Conservation (phyloP, 148 eudicot species). For the Pharnaceum exiguum region DNA sequence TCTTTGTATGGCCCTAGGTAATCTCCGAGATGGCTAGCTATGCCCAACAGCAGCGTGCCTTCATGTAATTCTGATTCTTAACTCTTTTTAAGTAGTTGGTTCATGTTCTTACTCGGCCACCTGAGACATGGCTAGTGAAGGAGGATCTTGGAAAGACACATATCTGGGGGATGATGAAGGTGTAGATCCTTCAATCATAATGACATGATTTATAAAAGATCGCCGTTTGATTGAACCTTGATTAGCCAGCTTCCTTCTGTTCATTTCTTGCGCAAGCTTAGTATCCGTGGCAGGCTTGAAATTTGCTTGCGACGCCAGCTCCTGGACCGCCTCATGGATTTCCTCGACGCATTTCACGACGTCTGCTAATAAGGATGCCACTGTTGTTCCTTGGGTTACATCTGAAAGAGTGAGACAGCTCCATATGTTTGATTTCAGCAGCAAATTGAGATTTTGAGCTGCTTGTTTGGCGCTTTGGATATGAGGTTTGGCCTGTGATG, state of each 20-base stretch:
- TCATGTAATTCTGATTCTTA: no score
- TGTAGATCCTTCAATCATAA: constrained; percentile 5
- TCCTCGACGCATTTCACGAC: constrained; percentile 19
- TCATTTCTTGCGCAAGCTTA: constrained; percentile 1
- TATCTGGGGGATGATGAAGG: constrained; percentile 1
- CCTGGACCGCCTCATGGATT: constrained; percentile 25
- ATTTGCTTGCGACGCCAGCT: constrained; percentile 22
- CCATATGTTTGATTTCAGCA: constrained; percentile 29
- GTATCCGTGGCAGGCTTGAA: constrained; percentile 7
- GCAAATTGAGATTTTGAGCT: constrained; percentile 22
- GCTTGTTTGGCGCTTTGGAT: constrained; percentile 36
- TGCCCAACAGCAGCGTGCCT: no score
- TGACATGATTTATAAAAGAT: constrained; percentile 18
- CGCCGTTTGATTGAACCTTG: constrained; percentile 15
- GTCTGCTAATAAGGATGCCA: constrained; percentile 24
- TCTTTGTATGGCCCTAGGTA: no score
- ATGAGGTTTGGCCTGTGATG: constrained; percentile 27
- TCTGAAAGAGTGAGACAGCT: constrained; percentile 4
- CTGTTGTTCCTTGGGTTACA: constrained; percentile 17
- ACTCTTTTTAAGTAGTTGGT: background rate
- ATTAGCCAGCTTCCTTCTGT: background rate
- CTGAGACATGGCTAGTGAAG: constrained; percentile 22
- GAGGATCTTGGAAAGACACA: background rate
- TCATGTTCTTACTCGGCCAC: constrained; percentile 11
- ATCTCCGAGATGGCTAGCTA: no score